Conservation (phyloP, 2,329 filamentous ascomycete species). For the Coniochaeta sp. region DNA sequence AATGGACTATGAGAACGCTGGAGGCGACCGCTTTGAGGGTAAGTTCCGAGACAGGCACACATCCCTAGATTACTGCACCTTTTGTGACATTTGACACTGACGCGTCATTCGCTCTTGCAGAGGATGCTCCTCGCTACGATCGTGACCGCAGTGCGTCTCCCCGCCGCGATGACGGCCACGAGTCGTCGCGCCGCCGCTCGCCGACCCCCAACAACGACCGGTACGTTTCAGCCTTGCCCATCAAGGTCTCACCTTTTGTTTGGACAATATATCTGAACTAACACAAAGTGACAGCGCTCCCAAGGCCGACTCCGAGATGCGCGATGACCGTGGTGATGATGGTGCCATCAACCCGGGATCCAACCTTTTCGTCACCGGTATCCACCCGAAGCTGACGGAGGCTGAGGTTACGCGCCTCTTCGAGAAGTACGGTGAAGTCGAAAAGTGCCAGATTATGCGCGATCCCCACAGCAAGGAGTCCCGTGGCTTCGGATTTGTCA, state of each 20-base stretch:
- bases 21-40: slow-evolving; percentile 62
- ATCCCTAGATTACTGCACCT: not conserved
- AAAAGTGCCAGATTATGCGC: slow-evolving; percentile 99
- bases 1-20: slow-evolving; percentile 65
- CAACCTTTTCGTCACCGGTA: slow-evolving; percentile 98
- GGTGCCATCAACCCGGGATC: slow-evolving; percentile 87
- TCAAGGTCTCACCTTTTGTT: slow-evolving; percentile 4
- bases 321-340: slow-evolving; percentile 67
- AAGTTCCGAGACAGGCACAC: slow-evolving; percentile 23
- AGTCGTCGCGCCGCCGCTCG: slow-evolving; percentile 50
- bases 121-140: slow-evolving; percentile 59
- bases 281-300: slow-evolving; percentile 18
- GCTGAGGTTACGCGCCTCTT: slow-evolving; percentile 90
- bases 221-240: slow-evolving; percentile 23
- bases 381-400: slow-evolving; percentile 86
- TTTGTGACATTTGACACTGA: not conserved
- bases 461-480: slow-evolving; percentile 98
- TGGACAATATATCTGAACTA: not conserved
- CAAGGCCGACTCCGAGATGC: slow-evolving; percentile 44
- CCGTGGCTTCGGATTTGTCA: slow-evolving; percentile 97
- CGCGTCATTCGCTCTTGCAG: slow-evolving; percentile 24
- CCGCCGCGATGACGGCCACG: slow-evolving; percentile 56
- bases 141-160: slow-evolving; percentile 61
- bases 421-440: slow-evolving; percentile 97
- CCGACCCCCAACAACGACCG: slow-evolving; percentile 49